Base-by-base conservation (phyloP, 192 early-diverging fungal genomes). In the Paraglomus brasilianum region DNA sequence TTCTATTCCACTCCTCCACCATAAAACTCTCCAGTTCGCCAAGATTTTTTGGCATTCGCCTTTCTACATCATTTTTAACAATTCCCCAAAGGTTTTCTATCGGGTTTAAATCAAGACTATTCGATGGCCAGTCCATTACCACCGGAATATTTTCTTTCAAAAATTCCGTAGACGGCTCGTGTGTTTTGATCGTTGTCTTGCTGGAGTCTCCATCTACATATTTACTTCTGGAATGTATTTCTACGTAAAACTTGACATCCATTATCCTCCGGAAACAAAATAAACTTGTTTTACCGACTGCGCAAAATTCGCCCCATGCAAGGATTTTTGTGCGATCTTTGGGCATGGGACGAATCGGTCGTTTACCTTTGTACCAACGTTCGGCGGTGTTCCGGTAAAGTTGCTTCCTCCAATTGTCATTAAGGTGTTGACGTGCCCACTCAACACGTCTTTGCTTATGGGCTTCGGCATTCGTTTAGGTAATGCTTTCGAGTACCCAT, bases 171-270 rank as follows among this genome's bases (percentile, higher is more conserved):
- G 24, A 64, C 9, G 45, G 38, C 62, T 64, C 5, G 6, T 46
- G 49, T 64, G 62, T 47, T 64, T 64, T 4, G 62, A 24, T 64
- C 39, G 10, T 64, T 64, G 46, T 64, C 46, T 48, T 64, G 45
- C 19, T 64, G 46, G 38, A 39, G 36, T n/a, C 46, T 5, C 44
- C 5, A 48, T 11, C 13, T 0, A 64, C 15, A 17, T 30, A 3
- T 43, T 61, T 5, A 61, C 19, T n/a, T 61, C 59, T 43, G 59
- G 59, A 61, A 61, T 41, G 17, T 30, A 46, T 64, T 43, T 64
- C 46, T 0, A 64, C 62, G 49, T 22, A 64, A 64, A 64, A 64
- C 38, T 64, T 10, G n/a, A 47, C 62, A 22, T 64, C n/a, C 2
- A 64, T 64, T 22, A 64, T 64, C 38, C 21, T 4, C 22, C 8